phyloP scores from a whole-genome alignment of 176 grass and related monocot genomes.

The Zea mays region DNA sequence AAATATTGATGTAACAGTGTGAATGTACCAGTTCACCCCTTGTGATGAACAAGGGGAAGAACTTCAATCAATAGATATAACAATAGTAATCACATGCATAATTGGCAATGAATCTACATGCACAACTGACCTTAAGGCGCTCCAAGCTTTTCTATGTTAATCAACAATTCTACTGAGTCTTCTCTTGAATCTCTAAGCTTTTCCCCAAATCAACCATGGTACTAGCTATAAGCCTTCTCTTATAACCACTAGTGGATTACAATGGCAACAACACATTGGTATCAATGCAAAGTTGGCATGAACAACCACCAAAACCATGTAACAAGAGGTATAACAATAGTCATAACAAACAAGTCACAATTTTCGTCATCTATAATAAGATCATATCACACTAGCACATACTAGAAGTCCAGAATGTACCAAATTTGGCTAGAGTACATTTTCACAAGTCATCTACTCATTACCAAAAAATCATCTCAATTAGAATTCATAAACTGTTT shows the following conservation, averaged over 20 bases:
- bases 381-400: neutral
- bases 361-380: no score
- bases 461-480: neutral
- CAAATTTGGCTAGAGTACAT: neutral
- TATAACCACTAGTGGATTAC: neutral
- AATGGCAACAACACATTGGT: neutral
- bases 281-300: neutral
- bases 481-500: neutral
- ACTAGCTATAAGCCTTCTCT: no score
- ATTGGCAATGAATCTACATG: neutral
- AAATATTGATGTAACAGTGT: neutral
- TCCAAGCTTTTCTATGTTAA: no score
- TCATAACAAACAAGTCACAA: no score
- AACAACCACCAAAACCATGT: no score
- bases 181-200: no score
- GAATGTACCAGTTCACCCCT: neutral
- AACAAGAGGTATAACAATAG: no score
- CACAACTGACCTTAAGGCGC: no score
- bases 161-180: no score
- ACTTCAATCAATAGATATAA: neutral
- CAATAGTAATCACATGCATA: neutral
- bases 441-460: neutral
- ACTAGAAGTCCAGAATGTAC: neutral
- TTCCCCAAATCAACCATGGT: no score
- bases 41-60: neutral